phyloP scores from a whole-genome alignment of 2,329 filamentous ascomycete genomes.

The Alternaria gansuensis region DNA sequence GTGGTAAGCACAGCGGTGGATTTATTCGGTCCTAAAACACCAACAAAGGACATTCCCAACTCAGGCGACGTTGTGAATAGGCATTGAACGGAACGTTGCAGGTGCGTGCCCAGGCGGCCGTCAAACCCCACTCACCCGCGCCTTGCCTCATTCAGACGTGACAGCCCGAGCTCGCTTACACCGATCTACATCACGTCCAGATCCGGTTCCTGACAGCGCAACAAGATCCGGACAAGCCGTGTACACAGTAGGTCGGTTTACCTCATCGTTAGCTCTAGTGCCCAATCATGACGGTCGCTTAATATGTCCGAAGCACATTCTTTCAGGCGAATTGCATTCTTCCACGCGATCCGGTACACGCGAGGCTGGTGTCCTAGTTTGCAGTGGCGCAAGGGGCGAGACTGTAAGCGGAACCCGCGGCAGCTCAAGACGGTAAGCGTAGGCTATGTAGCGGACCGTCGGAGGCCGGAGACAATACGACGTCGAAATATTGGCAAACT shows the following conservation, averaged over 20 bases:
- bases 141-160: slow-evolving; percentile 21
- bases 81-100: slow-evolving; percentile 19
- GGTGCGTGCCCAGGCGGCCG: slow-evolving; percentile 16
- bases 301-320: slow-evolving; percentile 21
- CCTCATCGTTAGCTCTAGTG: slow-evolving; percentile 29
- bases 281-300: slow-evolving; percentile 24
- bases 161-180: slow-evolving; percentile 21
- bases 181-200: slow-evolving; percentile 20
- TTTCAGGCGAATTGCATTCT: slow-evolving; percentile 20
- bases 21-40: not conserved
- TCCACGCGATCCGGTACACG: slow-evolving; percentile 26
- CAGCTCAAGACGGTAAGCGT: slow-evolving; percentile 2
- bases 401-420: slow-evolving; percentile 1
- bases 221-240: slow-evolving; percentile 11
- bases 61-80: slow-evolving; percentile 14
- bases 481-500: not conserved
- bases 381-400: slow-evolving; percentile 16
- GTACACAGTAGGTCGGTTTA: slow-evolving; percentile 17
- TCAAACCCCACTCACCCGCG: slow-evolving; percentile 21
- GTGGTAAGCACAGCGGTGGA: slow-evolving; percentile 1
- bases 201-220: slow-evolving; percentile 22
- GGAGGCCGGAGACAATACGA: slow-evolving; percentile 1
- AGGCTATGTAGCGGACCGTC: not conserved
- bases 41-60: not conserved
- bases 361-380: slow-evolving; percentile 15